Conservation (phyloP, 768 basidiomycete genomes). For the Suillus decipiens region DNA sequence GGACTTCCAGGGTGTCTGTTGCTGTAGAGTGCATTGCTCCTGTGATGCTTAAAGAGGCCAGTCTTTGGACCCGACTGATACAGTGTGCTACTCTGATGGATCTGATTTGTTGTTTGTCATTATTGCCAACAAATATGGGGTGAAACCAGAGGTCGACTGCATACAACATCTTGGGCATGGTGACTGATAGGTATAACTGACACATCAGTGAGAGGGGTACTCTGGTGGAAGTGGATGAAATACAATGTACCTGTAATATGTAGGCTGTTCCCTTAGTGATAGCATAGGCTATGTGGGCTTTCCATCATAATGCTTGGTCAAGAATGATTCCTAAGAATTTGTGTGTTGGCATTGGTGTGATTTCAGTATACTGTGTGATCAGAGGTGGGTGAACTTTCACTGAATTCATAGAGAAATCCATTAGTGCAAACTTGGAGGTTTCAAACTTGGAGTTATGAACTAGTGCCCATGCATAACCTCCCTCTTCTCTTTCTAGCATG, state of each 20-base stretch:
- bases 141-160: slow-evolving; percentile 12
- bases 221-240: neutral
- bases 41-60: slow-evolving; percentile 13
- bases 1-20: slow-evolving; percentile 18
- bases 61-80: neutral
- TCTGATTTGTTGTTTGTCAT: neutral
- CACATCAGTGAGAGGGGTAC: neutral
- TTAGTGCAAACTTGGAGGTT: slow-evolving; percentile 22
- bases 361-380: neutral
- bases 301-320: neutral
- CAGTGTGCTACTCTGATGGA: neutral
- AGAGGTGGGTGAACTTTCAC: neutral
- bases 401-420: slow-evolving; percentile 11
- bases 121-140: neutral
- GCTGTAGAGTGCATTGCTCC: slow-evolving; percentile 19
- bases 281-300: neutral
- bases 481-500: slow-evolving; percentile 26
- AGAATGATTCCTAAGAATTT: slow-evolving; percentile 13
- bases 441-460: slow-evolving; percentile 27
- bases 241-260: neutral
- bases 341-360: neutral
- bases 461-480: slow-evolving; percentile 19
- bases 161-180: slow-evolving; percentile 18
- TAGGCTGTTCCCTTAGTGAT: neutral
- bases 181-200: neutral